Base-by-base conservation (phyloP, 179 eudicot genomes). In the Camellia oleifera region DNA sequence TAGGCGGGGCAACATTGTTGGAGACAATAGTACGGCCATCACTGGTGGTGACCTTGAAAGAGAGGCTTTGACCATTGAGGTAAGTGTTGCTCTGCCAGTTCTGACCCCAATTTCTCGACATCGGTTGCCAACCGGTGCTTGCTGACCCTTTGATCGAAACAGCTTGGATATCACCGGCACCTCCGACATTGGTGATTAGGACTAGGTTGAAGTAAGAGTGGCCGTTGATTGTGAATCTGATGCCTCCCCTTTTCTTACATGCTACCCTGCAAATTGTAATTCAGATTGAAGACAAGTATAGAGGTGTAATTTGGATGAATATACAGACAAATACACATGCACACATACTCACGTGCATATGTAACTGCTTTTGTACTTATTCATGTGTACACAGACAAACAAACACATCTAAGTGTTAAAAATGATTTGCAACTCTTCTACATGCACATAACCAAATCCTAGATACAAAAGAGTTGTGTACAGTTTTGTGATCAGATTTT, bases 71-170 rank as follows among this genome's bases (percentile, higher is more conserved):
- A 0, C 88, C 83, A 7, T 85, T 72, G 67, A 87, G 85, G 11
- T 75, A 4, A 40, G 80, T 17, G 82, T 83, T 82, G 86, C 84
- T 85, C 63, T 84, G 87, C 89, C 89, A 84, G 26, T 85, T 87
- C 53, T 85, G 89, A 1, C 89, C 89, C 88, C 89, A 87, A 58
- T 87, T 86, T 23, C 87, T 78, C 12, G 84, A 85, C 87, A 85
- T 80, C n/a, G 83, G 72, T 71, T 81, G 77, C 89, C 89, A 83
- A 7, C 48, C 75, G 2, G 88, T 81, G 57, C 76, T 79, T 40
- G 89, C 76, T 40, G 89, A 84, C 14, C 89, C 89, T 79, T 85
- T 87, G 72, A 87, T 79, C 5, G 86, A 72, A 26, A 87, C 89
- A 0, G 85, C 81, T 0, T 62, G 72, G 0, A 87, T 82, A 12